Evolutionary conservation across 2,329 filamentous ascomycete species (phyloP).

Genomic region (Fusarium lyarnte): DNA sequence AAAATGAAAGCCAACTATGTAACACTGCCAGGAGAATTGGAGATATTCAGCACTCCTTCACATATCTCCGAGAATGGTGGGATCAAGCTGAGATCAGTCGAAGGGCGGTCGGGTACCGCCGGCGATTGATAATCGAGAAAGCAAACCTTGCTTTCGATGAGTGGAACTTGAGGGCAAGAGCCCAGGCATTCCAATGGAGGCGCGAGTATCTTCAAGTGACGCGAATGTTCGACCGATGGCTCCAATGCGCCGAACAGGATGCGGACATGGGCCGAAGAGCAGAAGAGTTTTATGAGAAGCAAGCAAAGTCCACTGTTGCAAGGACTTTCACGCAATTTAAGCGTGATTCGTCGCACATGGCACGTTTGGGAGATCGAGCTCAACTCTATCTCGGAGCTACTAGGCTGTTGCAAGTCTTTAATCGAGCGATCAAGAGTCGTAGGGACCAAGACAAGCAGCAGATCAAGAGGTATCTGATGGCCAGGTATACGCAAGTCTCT

Average conservation of each 20-base stretch:
- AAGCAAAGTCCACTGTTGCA: constrained; percentile 24
- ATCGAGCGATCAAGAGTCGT: constrained; percentile 38
- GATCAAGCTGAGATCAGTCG: constrained; percentile 43
- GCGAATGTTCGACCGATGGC: constrained; percentile 46
- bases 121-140: constrained; percentile 31
- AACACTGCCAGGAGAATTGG: constrained; percentile 31
- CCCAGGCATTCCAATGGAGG: constrained; percentile 48
- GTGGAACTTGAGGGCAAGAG: constrained; percentile 49
- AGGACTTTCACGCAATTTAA: constrained; percentile 19
- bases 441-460: constrained; percentile 42
- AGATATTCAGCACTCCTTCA: constrained; percentile 33
- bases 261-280: constrained; percentile 34
- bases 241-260: constrained; percentile 27
- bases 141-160: constrained; percentile 36
- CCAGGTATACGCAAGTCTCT: constrained; percentile 49
- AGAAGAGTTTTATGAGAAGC: constrained; percentile 23
- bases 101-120: constrained; percentile 39
- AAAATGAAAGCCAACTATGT: constrained; percentile 5
- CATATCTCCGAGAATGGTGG: constrained; percentile 46
- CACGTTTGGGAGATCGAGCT: constrained; percentile 39
- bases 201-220: constrained; percentile 46
- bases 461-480: constrained; percentile 48
- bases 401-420: constrained; percentile 42
- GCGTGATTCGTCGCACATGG: constrained; percentile 24
- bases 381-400: constrained; percentile 47